A percentile compares a stretch with the other conserved stretches of the same genome.
These are phyloP conservation scores for Clonostachys rhizophaga DNA, from an alignment of 2,329 filamentous ascomycete species.

Conservation along the genomic window DNA sequence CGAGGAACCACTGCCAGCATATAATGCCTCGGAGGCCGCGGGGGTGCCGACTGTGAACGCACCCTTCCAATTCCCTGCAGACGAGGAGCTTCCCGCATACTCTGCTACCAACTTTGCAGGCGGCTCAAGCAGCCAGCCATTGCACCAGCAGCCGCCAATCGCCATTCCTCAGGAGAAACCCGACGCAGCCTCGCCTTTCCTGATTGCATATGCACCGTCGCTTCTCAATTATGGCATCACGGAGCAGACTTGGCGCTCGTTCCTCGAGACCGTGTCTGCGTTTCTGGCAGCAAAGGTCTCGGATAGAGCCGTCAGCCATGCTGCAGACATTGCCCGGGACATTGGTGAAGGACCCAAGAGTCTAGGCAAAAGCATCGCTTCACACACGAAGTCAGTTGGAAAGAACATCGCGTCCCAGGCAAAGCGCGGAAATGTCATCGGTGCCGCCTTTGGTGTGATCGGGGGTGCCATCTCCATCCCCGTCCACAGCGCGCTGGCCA, in stretches of 20 bases:
- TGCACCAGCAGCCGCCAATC: constrained; percentile 17
- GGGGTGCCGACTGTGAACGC: constrained; percentile 16
- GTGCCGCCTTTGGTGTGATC: constrained; percentile 26
- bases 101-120: constrained; percentile 7
- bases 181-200: constrained; percentile 26
- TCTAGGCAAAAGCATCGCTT: constrained; percentile 25
- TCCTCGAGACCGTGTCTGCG: constrained; percentile 33
- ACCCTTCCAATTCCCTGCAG: constrained; percentile 27
- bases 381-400: constrained; percentile 28
- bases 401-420: constrained; percentile 25
- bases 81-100: constrained; percentile 11
- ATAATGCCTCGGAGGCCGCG: background rate
- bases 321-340: constrained; percentile 29
- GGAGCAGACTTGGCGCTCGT: constrained; percentile 22
- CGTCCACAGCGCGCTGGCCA: constrained; percentile 26
- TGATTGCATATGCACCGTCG: constrained; percentile 27
- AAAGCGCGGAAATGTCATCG: constrained; percentile 31
- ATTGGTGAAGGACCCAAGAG: constrained; percentile 25
- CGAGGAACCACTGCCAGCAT: background rate
- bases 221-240: constrained; percentile 31
- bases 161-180: constrained; percentile 32
- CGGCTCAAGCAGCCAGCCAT: background rate
- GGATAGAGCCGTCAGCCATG: constrained; percentile 35
- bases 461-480: constrained; percentile 31
- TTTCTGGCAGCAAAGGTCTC: constrained; percentile 39